Evolutionary conservation across 139 green algal genomes (phyloP), one percentile per base, ranked within the genome.

Genomic region (Desmodesmus armatus): DNA sequence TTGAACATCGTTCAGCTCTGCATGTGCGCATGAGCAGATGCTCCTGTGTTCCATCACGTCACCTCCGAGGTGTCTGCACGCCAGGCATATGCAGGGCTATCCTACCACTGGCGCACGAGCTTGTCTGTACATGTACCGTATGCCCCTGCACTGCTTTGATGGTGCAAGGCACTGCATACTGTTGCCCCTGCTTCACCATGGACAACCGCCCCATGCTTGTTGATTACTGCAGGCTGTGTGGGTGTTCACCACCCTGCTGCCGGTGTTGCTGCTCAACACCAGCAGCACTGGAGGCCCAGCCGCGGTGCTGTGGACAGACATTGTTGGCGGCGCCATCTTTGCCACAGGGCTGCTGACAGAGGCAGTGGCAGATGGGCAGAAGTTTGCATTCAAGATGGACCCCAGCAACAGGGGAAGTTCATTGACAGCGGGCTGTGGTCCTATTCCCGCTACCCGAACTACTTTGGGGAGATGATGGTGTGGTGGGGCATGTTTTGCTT

Each of bases 381-480:
- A 97, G 73, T 90, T 91, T 13, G 73, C n/a, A 0, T 98, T 95
- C 83, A 96, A 95, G 88, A 81, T 78, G 33, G 66, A 94, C 63
- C 88, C 91, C 7, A 83, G 80, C 25, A 97, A 96, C 88, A 94
- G 77, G 94, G 94, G 25, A 85, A 87, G 35, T 98, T 96, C 89
- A 97, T 98, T 65, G 84, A 93, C 51, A 80, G 83, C 51, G 96
- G 96, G 0, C 76, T 98, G 43, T 98, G 96, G 96, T 44, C 35
- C 1, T 80, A 73, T 23, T 43, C 80, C 11, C n/a, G 80, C 6
- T 86, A 96, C 82, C 96, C 96, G 21, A 98, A 98, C 87, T 98
- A 98, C 84, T 97, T 95, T 87, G 96, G 96, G 0, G 96, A 98
- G 87, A 96, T 97, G 63, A 58, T 91, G 40, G 53, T 90, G 1